phyloP scores from a whole-genome alignment of 2,329 filamentous ascomycete genomes.

The Diaporthe sp. region DNA sequence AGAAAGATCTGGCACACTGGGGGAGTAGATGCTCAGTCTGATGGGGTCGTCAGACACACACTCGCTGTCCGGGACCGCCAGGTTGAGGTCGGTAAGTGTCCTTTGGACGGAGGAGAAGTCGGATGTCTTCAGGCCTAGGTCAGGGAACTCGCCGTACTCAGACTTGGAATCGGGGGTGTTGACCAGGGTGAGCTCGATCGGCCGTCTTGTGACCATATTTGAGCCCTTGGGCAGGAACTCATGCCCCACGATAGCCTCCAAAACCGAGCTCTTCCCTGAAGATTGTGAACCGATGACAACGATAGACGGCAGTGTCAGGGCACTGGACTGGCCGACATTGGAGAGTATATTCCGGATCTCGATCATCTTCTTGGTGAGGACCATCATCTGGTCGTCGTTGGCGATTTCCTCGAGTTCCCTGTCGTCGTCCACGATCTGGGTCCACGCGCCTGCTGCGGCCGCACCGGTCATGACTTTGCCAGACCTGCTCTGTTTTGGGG shows the following conservation, averaged over 20 bases:
- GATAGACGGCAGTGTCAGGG: conserved; percentile 91
- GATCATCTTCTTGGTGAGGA: conserved; percentile 99
- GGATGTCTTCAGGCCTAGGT: conserved; percentile 87
- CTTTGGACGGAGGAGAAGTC: conserved; percentile 94
- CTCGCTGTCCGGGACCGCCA: conserved; percentile 89
- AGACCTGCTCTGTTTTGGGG: conserved; percentile 70
- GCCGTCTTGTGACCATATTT: conserved; percentile 97
- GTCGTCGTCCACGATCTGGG: conserved; percentile 72
- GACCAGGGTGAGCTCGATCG: conserved; percentile 95
- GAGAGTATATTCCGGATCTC: conserved; percentile 95
- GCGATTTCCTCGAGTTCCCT: conserved; percentile 75
- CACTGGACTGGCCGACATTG: conserved; percentile 90
- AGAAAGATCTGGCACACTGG: conserved; percentile 93
- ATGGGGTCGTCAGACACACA: conserved; percentile 98
- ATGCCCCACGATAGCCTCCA: conserved; percentile 97
- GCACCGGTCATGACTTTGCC: conserved; percentile 72
- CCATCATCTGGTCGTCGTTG: conserved; percentile 98
- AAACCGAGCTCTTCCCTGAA: conserved; percentile 95
- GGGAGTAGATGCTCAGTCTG: conserved; percentile 94
- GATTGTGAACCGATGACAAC: conserved; percentile 99
- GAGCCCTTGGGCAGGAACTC: conserved; percentile 98
- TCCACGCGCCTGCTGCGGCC: conserved; percentile 77
- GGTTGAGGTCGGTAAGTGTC: conserved; percentile 93
- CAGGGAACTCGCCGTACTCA: conserved; percentile 97
- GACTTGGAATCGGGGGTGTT: conserved; percentile 90